A percentile compares a stretch with the other conserved stretches of the same genome.
These are phyloP conservation scores for Piromyces finnis DNA, from an alignment of 192 early-diverging fungal genomes.

Conservation along the genomic window DNA sequence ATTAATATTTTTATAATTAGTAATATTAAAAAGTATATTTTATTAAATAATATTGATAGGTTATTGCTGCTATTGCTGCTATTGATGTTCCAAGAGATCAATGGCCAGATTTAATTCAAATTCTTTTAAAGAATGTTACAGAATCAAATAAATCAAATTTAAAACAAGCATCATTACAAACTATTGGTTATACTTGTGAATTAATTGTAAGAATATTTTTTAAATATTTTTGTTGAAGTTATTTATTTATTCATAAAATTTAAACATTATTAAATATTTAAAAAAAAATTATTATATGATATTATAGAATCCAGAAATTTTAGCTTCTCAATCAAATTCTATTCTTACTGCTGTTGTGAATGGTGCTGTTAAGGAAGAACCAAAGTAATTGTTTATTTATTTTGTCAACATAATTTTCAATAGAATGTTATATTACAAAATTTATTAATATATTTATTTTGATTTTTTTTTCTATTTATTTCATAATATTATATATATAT, in stretches of 20 bases:
- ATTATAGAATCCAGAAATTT: conserved; percentile 52
- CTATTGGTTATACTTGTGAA: conserved; percentile 92
- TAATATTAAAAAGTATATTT: no score
- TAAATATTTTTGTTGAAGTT: no score
- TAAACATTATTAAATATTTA: not conserved
- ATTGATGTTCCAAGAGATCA: conserved; percentile 75
- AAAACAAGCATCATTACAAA: conserved; percentile 63
- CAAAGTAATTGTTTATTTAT: no score
- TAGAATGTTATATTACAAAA: no score
- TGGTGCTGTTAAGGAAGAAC: conserved; percentile 87
- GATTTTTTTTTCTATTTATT: conserved; percentile 3
- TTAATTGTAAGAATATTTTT: conserved; percentile 32
- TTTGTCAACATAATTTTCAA: no score
- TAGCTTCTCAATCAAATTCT: conserved; percentile 63
- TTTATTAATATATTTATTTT: not conserved
- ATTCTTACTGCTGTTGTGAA: conserved; percentile 90
- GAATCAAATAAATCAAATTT: conserved; percentile 43
- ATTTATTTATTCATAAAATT: no score
- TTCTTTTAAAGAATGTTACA: conserved; percentile 58
- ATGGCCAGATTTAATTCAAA: conserved; percentile 76
- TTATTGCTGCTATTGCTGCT: conserved; percentile 76
- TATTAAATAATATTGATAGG: conserved; percentile 10
- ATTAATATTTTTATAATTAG: no score
- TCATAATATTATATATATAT: not conserved
- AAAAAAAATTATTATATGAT: not conserved